Percentiles rank a stretch among this genome's conserved stretches.
Conservation (phyloP, 768 basidiomycete species). For the Macrolepiota albuminosa region DNA sequence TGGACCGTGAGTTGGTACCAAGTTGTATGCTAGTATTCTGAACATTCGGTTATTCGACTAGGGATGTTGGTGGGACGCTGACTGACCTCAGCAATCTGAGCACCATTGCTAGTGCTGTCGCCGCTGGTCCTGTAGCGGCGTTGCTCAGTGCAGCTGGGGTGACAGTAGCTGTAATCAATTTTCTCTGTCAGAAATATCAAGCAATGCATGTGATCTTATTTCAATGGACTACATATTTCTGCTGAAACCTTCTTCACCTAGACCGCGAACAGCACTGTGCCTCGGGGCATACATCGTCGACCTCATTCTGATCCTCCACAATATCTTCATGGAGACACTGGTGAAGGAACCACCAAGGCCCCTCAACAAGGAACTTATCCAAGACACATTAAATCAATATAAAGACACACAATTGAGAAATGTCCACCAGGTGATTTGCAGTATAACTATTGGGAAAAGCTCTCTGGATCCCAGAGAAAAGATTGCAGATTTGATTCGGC, state of each 20-base stretch:
- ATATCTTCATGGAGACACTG: neutral
- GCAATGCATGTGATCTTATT: neutral
- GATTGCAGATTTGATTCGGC: neutral
- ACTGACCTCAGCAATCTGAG: neutral
- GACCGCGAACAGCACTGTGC: neutral
- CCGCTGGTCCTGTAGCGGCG: neutral
- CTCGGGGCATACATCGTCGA: neutral
- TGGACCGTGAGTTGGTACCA: neutral
- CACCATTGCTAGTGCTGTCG: neutral
- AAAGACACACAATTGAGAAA: neutral
- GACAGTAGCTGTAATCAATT: neutral
- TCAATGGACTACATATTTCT: neutral
- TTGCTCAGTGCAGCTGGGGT: neutral
- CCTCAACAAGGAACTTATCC: neutral
- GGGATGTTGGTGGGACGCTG: neutral
- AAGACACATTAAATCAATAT: neutral
- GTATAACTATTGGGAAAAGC: neutral
- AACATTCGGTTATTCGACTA: neutral
- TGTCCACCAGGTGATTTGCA: neutral
- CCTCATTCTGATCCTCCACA: neutral
- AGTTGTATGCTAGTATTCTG: neutral
- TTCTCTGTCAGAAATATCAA: neutral
- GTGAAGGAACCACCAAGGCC: neutral
- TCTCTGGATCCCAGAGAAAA: neutral
- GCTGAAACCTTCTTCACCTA: neutral